Evolutionary conservation across 345 rosid genomes (phyloP).

Genomic region (Brassica napus): DNA sequence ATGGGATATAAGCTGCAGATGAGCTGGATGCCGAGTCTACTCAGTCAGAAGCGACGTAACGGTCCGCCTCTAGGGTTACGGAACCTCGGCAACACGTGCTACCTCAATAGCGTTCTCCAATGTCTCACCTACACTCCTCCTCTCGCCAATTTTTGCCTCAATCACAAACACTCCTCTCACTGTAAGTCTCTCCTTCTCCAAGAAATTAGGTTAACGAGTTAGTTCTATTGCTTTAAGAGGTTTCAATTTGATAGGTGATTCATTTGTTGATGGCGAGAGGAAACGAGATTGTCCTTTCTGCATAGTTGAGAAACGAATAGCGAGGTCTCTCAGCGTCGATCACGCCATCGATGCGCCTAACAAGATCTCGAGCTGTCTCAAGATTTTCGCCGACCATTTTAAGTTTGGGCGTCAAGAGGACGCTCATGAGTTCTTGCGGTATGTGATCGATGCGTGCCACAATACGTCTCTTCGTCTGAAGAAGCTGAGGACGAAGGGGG

Average conservation of each 20-base stretch:
- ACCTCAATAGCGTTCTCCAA: constrained; percentile 90
- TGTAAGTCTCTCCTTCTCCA: constrained; percentile 45
- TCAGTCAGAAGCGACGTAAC: constrained; percentile 68
- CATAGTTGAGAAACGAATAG: constrained; percentile 73
- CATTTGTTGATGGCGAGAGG: constrained; percentile 47
- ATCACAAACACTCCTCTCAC: constrained; percentile 71
- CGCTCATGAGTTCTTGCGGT: constrained; percentile 93
- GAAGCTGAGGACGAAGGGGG: constrained; percentile 63
- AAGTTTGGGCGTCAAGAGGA: constrained; percentile 88
- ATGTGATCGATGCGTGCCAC: constrained; percentile 94
- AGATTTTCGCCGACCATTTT: constrained; percentile 72
- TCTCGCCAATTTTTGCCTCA: constrained; percentile 94
- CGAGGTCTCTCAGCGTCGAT: constrained; percentile 72
- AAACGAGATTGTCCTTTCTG: constrained; percentile 93
- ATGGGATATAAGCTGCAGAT: constrained; percentile 74
- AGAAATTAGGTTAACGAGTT: constrained; percentile 4
- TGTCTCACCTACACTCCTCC: constrained; percentile 99
- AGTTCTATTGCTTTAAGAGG: not conserved
- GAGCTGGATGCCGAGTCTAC: constrained; percentile 95
- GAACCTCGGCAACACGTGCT: constrained; percentile 97
- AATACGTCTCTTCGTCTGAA: constrained; percentile 79
- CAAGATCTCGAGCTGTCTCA: constrained; percentile 67
- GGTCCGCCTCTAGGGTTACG: constrained; percentile 88
- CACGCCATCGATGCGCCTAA: constrained; percentile 59
- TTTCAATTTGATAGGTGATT: constrained; percentile 54